Base-by-base conservation (phyloP, 83 land plant species). In the Thuja plicata region DNA sequence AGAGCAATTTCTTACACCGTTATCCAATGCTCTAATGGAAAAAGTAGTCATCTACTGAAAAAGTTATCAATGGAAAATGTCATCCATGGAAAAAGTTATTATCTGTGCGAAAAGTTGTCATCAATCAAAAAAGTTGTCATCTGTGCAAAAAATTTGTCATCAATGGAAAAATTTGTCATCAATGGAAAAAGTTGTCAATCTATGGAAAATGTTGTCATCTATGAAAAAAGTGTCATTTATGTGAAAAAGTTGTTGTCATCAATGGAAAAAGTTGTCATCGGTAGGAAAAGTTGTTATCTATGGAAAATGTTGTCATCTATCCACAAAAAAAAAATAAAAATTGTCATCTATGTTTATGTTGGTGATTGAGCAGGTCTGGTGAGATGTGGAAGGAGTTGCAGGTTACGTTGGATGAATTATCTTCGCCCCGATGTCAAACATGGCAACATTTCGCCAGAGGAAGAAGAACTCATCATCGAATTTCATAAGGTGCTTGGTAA, bases 351-450 rank as follows among this genome's bases (percentile, higher is more conserved):
- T 27, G 74, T 7, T 70, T 70, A n/a, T n/a, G 19, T 70, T 70
- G 74, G 32, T 7, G 10, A 12, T 76, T 76, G 35, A 2, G 79
- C 40, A 76, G 79, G 79, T 32, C 38, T 76, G 79, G 38, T 76
- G 79, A 76, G 79, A 34, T 76, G 79, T 76, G 79, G 79, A 76
- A 76, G 79, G 79, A 76, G 79, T 34, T 76, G 79, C 38, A 76
- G 79, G 38, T 35, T 76, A 76, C 79, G 79, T 10, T 76, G 79
- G 79, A 76, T 76, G 79, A 76, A 76, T 34, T 76, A 76, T 15
- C 79, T 76, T 76, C 79, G 79, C 17, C 79, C 79, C 0, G 79
- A 76, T 76, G 38, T 76, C 13, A 76, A 76, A 15, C 79, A 35
- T 34, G 40, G 30, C 5, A 32, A 76, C 35, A 76, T 76, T 32